These are phyloP conservation scores for Ilex asprella DNA, from an alignment of 257 asterid genomes.

Conservation along the genomic window DNA sequence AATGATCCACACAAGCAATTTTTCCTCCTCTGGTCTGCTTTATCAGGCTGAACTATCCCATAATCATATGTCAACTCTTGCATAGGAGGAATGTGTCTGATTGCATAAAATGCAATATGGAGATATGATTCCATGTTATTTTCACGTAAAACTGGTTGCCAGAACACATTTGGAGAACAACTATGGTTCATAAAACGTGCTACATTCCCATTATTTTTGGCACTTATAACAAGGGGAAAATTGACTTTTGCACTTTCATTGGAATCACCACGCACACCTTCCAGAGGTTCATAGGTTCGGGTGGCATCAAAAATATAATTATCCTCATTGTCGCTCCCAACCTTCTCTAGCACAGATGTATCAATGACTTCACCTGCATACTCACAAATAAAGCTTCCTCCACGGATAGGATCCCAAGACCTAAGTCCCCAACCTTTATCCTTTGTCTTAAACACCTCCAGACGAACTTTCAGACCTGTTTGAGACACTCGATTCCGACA, in stretches of 20 bases:
- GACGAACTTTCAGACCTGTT: no score
- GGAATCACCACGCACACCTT: conserved; percentile 31
- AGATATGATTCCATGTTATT: conserved; percentile 46
- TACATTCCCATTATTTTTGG: conserved; percentile 70
- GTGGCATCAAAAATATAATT: conserved; percentile 69
- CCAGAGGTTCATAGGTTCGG: conserved; percentile 59
- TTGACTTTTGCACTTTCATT: conserved; percentile 39
- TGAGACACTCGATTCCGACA: no score
- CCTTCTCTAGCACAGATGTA: no score
- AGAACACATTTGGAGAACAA: conserved; percentile 72
- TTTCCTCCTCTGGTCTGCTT: conserved; percentile 49
- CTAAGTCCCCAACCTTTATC: no score
- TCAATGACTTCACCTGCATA: no score
- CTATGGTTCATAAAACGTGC: conserved; percentile 97
- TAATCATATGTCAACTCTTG: conserved; percentile 85
- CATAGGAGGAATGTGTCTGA: conserved; percentile 86
- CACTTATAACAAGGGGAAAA: conserved; percentile 61
- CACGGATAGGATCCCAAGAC: no score
- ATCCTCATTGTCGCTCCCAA: conserved; percentile 35
- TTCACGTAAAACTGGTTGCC: conserved; percentile 84
- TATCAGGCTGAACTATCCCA: conserved; percentile 54
- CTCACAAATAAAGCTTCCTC: no score
- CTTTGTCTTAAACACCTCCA: no score
- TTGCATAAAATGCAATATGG: conserved; percentile 80
- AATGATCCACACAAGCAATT: conserved; percentile 69